Evolutionary conservation across 2,329 filamentous ascomycete genomes (phyloP).

Genomic region (Knufia petricola): DNA sequence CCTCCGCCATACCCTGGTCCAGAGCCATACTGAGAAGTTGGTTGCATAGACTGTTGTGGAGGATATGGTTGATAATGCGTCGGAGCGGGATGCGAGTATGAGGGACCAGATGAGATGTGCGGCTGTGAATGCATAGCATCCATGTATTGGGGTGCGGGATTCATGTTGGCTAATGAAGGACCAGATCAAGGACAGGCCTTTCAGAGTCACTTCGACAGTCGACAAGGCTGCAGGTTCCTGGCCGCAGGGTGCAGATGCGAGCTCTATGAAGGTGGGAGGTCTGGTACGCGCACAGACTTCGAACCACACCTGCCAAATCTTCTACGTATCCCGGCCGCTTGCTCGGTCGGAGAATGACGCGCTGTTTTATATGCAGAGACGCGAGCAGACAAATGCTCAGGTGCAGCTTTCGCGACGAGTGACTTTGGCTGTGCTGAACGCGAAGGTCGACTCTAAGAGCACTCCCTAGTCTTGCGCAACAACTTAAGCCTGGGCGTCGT

Average conservation of each 20-base stretch:
- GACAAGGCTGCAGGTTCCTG: neutral
- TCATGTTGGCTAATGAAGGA: slow-evolving; percentile 50
- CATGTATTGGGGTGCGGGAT: slow-evolving; percentile 71
- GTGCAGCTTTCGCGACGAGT: neutral
- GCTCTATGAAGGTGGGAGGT: neutral
- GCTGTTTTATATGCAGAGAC: slow-evolving; percentile 2
- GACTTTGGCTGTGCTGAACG: neutral
- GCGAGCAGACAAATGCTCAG: neutral
- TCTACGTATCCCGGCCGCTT: neutral
- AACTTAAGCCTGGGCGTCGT: neutral
- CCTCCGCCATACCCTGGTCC: slow-evolving; percentile 48
- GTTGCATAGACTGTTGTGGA: slow-evolving; percentile 66
- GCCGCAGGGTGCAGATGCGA: neutral
- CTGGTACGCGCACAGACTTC: neutral
- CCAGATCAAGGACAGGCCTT: too few species aligned
- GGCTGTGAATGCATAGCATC: slow-evolving; percentile 57
- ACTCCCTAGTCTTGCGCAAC: neutral
- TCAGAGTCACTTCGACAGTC: too few species aligned
- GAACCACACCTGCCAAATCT: neutral
- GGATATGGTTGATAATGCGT: slow-evolving; percentile 66
- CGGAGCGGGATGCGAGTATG: slow-evolving; percentile 67
- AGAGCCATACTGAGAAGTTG: slow-evolving; percentile 60
- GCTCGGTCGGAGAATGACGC: neutral
- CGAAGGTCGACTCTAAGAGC: neutral
- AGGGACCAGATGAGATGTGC: slow-evolving; percentile 69